A percentile compares a stretch with the other conserved stretches of the same genome.
These are phyloP conservation scores for Leucosporidium scottii DNA, from an alignment of 768 basidiomycete species.

Conservation along the genomic window DNA sequence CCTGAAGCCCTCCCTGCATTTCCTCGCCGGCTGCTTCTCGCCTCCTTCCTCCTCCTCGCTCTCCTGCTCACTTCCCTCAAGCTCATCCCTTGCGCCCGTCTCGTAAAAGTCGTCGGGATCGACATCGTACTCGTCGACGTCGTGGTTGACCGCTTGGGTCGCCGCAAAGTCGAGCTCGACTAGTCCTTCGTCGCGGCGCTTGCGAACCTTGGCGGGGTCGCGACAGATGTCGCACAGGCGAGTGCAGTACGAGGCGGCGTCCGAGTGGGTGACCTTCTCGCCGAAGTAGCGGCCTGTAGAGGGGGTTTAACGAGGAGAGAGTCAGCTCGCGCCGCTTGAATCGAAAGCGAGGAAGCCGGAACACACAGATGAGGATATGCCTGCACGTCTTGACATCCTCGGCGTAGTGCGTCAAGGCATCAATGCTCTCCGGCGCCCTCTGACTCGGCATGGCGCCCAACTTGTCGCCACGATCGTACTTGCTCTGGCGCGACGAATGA, in stretches of 20 bases:
- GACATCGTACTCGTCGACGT: background rate
- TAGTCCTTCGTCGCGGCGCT: conserved; percentile 44
- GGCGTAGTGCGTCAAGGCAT: conserved; percentile 49
- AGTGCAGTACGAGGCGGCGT: conserved; percentile 55
- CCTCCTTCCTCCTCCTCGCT: background rate
- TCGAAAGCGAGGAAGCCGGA: background rate
- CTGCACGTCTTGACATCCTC: conserved; percentile 59
- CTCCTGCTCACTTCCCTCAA: background rate
- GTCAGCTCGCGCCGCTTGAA: background rate
- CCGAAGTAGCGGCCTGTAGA: conserved; percentile 59
- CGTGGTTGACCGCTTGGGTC: conserved; percentile 2
- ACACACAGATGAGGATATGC: conserved; percentile 61
- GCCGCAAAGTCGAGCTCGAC: conserved; percentile 1
- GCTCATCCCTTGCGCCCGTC: background rate
- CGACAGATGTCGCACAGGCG: conserved; percentile 82
- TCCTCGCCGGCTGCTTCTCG: background rate
- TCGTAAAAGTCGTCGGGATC: conserved; percentile 1
- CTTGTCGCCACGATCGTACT: conserved; percentile 39
- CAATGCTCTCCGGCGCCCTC: conserved; percentile 48
- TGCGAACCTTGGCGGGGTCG: conserved; percentile 59
- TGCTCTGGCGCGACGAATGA: conserved; percentile 48
- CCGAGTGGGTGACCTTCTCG: conserved; percentile 53
- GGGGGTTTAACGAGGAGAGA: background rate
- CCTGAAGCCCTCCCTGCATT: conserved; percentile 3
- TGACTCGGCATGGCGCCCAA: conserved; percentile 58